These are phyloP conservation scores for Ceratobasidium sp. DNA, from an alignment of 1,284 basidiomycete species.

Conservation along the genomic window DNA sequence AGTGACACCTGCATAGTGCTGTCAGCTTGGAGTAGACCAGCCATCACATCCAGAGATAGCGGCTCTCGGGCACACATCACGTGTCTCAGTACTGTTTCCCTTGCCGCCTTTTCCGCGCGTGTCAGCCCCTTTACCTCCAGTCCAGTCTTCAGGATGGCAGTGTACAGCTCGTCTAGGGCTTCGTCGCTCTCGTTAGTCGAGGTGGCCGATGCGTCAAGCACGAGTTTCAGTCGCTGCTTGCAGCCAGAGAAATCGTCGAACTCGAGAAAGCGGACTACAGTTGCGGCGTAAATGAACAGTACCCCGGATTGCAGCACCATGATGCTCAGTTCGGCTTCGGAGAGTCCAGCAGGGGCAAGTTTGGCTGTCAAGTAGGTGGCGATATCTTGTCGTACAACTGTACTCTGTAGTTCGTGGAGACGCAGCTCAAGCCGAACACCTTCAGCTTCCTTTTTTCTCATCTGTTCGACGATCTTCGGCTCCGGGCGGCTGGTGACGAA, in stretches of 20 bases:
- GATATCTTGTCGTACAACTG: conserved; percentile 45
- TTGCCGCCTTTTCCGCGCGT: background rate
- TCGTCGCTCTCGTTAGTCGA: background rate
- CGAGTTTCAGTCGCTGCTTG: background rate
- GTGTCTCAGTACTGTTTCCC: background rate
- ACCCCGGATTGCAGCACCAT: background rate
- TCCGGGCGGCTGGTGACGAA: conserved; percentile 47
- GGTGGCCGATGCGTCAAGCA: background rate
- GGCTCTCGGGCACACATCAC: conserved; percentile 14
- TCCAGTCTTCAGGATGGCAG: background rate
- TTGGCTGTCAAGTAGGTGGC: conserved; percentile 18
- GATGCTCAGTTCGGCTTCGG: background rate
- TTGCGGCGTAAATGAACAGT: conserved; percentile 39
- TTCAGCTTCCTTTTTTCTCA: background rate
- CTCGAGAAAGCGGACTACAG: conserved; percentile 27
- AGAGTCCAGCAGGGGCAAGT: background rate
- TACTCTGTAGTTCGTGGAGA: conserved; percentile 44
- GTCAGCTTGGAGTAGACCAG: background rate
- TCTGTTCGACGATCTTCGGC: conserved; percentile 19
- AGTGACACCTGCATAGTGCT: background rate
- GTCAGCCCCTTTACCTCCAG: background rate
- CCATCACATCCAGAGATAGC: background rate
- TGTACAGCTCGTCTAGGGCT: background rate
- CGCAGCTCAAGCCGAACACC: background rate
- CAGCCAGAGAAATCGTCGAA: background rate